Base-by-base conservation (phyloP, 495 filamentous ascomycete genomes). In the Neurospora africana region DNA sequence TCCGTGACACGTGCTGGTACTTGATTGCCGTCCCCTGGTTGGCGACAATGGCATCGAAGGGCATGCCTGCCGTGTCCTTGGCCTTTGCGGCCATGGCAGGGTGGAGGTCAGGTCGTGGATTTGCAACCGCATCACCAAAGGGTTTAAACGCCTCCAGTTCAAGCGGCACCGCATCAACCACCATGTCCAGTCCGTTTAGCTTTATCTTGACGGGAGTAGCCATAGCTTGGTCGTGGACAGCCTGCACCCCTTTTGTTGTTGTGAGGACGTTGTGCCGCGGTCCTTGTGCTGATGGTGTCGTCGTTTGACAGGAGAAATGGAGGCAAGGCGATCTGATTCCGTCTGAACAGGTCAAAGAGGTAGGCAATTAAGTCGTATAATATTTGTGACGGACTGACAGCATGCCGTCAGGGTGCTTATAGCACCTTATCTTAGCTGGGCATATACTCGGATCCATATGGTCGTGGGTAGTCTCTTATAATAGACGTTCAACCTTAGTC, bases 21-120 rank as follows among this genome's bases (percentile, higher is more conserved):
- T 97, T 97, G 76, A 93, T 86, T 6, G 95, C 95, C 58, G 90
- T 90, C 75, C 90, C 89, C 84, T 99, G 95, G 84, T 98, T 98
- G 74, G 93, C 86, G 13, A 77, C 76, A 7, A 85, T 74, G 74
- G 81, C 80, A 81, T 85, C 77, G 79, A 82, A 70, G 76, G 84
- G 78, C 36, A 77, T 74, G 19, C 74, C 15, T 21, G 73, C 47
- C 43, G 71, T 11, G 81, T 73, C 9, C 77, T 73, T 68, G 83
- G 74, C 70, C 79, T 82, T 35, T n/a, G 69, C 68, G 38, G 72
- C 73, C 17, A 67, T 37, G 4, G 85, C 83, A 41, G 85, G 82
- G 68, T 83, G 84, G 58, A 87, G 74, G 61, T 82, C 78, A 36
- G 88, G 86, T 37, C 83, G 83, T 33, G 92, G 92, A 73, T 93